Conservation (phyloP, 2,329 filamentous ascomycete species). For the Sarocladiaceae sp. region DNA sequence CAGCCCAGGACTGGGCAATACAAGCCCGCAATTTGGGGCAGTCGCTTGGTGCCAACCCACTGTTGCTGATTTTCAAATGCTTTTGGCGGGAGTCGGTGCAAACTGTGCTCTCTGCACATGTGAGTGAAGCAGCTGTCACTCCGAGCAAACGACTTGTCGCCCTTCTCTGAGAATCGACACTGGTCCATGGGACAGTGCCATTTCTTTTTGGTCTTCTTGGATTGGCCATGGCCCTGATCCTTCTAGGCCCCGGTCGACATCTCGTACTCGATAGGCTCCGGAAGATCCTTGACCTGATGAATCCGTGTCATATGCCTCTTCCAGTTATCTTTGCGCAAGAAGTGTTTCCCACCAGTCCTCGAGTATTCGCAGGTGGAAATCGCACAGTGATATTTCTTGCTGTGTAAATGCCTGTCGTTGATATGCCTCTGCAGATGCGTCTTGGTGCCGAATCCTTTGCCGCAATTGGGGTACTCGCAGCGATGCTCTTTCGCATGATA, state of each 20-base stretch:
- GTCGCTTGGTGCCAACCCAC: not conserved
- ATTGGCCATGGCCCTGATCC: not conserved
- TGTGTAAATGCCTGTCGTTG: conserved; percentile 56
- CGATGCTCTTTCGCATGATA: conserved; percentile 57
- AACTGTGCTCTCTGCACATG: conserved; percentile 5
- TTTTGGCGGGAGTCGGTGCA: not conserved
- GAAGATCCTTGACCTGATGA: conserved; percentile 36
- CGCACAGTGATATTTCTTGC: conserved; percentile 53
- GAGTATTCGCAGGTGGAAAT: conserved; percentile 50
- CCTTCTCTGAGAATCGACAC: not conserved
- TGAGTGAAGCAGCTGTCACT: not conserved
- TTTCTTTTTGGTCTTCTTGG: not conserved
- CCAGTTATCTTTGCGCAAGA: conserved; percentile 58
- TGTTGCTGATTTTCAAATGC: not conserved
- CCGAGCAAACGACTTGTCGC: not conserved
- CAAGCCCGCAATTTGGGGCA: not conserved
- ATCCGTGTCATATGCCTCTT: conserved; percentile 57
- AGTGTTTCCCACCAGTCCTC: conserved; percentile 49
- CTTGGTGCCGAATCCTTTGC: conserved; percentile 54
- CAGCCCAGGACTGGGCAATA: not conserved
- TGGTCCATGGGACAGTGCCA: not conserved
- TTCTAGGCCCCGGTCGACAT: conserved; percentile 20
- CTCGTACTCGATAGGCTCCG: conserved; percentile 33
- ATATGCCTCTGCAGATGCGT: conserved; percentile 56
- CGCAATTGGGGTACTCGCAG: conserved; percentile 45